Base-by-base conservation (phyloP, 2,329 filamentous ascomycete species). In the Cladophialophora psammophila region DNA sequence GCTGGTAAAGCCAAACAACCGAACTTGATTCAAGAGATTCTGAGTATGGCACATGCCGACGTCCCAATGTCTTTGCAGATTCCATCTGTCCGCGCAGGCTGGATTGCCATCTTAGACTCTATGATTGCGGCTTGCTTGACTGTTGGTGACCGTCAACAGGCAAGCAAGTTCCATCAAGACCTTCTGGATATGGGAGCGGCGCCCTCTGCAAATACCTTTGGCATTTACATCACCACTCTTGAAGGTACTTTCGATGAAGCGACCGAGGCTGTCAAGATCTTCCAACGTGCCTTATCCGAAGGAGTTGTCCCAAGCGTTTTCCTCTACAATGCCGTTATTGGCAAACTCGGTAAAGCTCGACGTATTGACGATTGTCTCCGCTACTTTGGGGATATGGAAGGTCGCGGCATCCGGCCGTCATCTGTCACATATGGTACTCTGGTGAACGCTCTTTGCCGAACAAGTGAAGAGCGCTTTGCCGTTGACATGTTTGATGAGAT, bases 401-500 rank as follows among this genome's bases (percentile, higher is more conserved):
- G 88, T 65, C 87, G 96, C 57, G 92, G 93, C 64, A 94, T 99
- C 76, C 94, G 94, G 74, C 95, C 95, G 1, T 99, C 95, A 0
- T 97, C 93, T 57, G 95, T 99, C 65, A 99, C 95, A 0, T 99
- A 99, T 75, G 95, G 95, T 69, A 99, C 95, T 12, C 94, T 99
- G 74, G 94, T 99, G 81, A 99, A 99, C 74, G 95, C 95, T 31
- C 87, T 99, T 13, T 97, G 94, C 85, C 92, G 95, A 74, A 95
- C 98, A 64, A 97, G 93, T 72, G 95, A 99, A 74, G 94, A 98
- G 82, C 96, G 94, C 76, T 97, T 97, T 77, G 95, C 95, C 34
- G 95, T 97, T 76, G 93, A 98, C 80, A 88, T 98, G 74, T 99
- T 99, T 76, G 93, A 98, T 76, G 95, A 99, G 83, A 99, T 99